Base-by-base conservation (phyloP, 78 protist genomes). In the Cyanophora paradoxa region DNA sequence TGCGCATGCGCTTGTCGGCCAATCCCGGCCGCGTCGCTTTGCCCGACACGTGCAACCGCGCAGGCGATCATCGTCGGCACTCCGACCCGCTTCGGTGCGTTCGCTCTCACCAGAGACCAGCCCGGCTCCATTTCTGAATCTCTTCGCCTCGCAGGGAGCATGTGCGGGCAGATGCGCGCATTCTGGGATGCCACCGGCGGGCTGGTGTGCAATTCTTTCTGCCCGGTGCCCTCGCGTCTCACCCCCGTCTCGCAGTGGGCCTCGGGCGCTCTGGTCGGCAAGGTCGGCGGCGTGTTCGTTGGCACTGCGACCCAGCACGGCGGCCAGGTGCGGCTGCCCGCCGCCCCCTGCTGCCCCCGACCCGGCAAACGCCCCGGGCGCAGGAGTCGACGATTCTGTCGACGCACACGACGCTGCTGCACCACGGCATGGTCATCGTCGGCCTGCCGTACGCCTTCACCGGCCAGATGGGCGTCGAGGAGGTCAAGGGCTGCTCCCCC, bases 81-180 rank as follows among this genome's bases (percentile, higher is more conserved):
- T 24, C 87, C 87, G 36, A 77, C 81, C 41, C 79, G 78, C 30
- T 77, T 71, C 44, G 83, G 87, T 20, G n/a, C n/a, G n/a, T n/a
- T n/a, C n/a, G n/a, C n/a, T n/a, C n/a, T n/a, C n/a, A n/a, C n/a
- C n/a, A n/a, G n/a, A n/a, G n/a, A n/a, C n/a, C n/a, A n/a, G n/a
- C n/a, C n/a, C n/a, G n/a, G n/a, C n/a, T n/a, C n/a, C n/a, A n/a
- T n/a, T n/a, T n/a, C n/a, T n/a, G n/a, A n/a, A n/a, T n/a, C n/a
- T n/a, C n/a, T n/a, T n/a, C n/a, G n/a, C n/a, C n/a, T n/a, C n/a
- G n/a, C n/a, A n/a, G n/a, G n/a, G n/a, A 77, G 34, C 74, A n/a
- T 72, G 63, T 31, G 74, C 46, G 50, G 80, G 40, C 82, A 83
- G 73, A n/a, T 40, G 63, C 16, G 48, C 57, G 44, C 42, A 40